Evolutionary conservation across 805 yeast genomes (phyloP), one percentile per base, ranked within the genome.

Genomic region (Saccharomyces paradoxus): DNA sequence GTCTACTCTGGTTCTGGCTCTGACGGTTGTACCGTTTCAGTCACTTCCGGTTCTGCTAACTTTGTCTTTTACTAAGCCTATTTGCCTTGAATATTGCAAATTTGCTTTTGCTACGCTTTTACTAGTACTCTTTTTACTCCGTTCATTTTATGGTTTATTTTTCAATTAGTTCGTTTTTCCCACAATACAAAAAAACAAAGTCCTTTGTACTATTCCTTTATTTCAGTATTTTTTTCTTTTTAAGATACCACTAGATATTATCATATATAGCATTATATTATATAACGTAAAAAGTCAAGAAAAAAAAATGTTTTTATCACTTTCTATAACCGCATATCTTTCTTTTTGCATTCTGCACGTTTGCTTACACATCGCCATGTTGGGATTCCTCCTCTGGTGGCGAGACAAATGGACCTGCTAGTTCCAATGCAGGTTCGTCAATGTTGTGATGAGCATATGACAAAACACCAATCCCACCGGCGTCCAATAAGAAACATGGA

Each of bases 391-490:
- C 86, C 56, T 81, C 86, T 9, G 81, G 81, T 13, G 89, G 92
- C 13, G 86, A 84, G 7, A 76, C 75, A 62, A 89, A 89, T 0
- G 95, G 92, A 50, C 96, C 96, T 2, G 96, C 87, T 56, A 92
- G 76, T 51, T 77, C 81, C 55, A 92, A 69, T 0, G 97, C 96
- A 3, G 97, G 97, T 71, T 92, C 97, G 41, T 85, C 78, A 54
- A 88, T 78, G 67, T 78, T 83, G 65, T 85, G 83, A 69, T 91
- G 98, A 63, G 89, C 95, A 70, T 91, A 91, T 59, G 94, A 83
- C 65, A 92, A 75, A 1, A 90, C 96, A 57, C 97, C 96, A 46
- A 89, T 88, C 47, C 96, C 97, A 59, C 97, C 97, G 28, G 98
- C 96, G 67, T 92, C 97, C 61, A 92, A 75, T 69, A 92, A 75